Evolutionary conservation across 306 rosid genomes (phyloP).

Genomic region (Rubus parviflorus): DNA sequence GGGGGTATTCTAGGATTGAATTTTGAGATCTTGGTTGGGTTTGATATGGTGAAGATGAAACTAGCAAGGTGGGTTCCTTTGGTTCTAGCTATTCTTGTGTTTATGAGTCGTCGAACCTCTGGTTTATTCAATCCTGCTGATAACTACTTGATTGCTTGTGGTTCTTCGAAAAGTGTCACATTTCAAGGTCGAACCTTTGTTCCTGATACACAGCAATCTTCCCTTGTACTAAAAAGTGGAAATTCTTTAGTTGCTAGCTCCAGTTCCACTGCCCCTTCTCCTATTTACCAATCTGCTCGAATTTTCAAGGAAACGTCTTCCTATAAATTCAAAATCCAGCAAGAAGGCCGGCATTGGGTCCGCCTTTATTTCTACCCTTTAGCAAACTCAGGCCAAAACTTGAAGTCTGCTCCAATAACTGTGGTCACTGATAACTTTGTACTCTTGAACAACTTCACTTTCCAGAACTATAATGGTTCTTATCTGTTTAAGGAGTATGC

Average conservation of each 20-base stretch:
- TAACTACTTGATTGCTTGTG: constrained; percentile 81
- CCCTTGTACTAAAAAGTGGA: constrained; percentile 48
- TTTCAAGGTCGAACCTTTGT: constrained; percentile 73
- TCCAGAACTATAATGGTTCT: constrained; percentile 63
- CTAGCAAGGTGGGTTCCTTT: constrained; percentile 35
- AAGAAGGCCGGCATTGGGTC: constrained; percentile 78
- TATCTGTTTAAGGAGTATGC: constrained; percentile 81
- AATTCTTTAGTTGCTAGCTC: constrained; percentile 57
- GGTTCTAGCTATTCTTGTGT: constrained; percentile 42
- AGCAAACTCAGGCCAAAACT: constrained; percentile 40
- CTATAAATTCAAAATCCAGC: constrained; percentile 56
- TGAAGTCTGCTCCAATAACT: constrained; percentile 65
- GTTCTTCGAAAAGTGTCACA: constrained; percentile 58
- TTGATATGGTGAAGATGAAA: constrained; percentile 47
- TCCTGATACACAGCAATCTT: constrained; percentile 68
- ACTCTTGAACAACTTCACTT: constrained; percentile 71
- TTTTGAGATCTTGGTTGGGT: constrained; percentile 20
- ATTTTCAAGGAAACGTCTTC: constrained; percentile 58
- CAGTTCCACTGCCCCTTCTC: constrained; percentile 57
- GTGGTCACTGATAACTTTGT: constrained; percentile 79
- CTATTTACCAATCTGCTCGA: constrained; percentile 76
- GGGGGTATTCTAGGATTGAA: constrained; percentile 14
- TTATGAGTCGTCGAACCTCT: constrained; percentile 43
- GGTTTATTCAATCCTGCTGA: constrained; percentile 61
- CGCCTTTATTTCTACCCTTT: constrained; percentile 75